Percentiles rank a stretch among this genome's conserved stretches.
phyloP scores from a whole-genome alignment of 129 eudicot genomes.

The Escallonia herrerae region DNA sequence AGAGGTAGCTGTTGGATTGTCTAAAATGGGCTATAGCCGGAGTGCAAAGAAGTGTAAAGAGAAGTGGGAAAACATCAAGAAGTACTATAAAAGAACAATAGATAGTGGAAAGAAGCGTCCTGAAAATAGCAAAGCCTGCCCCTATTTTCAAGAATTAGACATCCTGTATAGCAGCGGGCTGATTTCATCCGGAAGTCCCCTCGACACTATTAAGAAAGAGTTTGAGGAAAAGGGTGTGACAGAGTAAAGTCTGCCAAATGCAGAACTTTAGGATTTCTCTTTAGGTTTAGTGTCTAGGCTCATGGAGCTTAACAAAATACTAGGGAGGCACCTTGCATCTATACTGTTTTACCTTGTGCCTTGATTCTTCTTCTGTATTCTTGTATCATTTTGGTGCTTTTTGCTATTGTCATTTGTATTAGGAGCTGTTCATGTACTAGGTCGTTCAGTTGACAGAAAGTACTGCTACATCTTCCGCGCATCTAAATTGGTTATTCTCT shows the following conservation, averaged over 20 bases:
- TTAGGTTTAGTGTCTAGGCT: neutral
- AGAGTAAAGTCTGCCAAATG: neutral
- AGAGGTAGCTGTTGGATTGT: slow-evolving; percentile 33
- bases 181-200: slow-evolving; percentile 9
- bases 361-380: neutral
- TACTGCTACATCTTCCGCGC: no score
- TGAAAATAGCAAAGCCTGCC: slow-evolving; percentile 28
- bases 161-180: slow-evolving; percentile 35
- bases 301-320: no score
- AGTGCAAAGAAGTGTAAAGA: slow-evolving; percentile 63
- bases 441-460: no score
- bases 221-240: slow-evolving; percentile 1
- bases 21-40: slow-evolving; percentile 39
- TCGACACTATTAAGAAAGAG: neutral
- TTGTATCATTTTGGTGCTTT: neutral
- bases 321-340: neutral
- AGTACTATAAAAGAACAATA: slow-evolving; percentile 41
- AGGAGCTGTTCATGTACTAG: no score
- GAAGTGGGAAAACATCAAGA: slow-evolving; percentile 77
- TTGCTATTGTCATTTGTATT: no score
- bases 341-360: neutral
- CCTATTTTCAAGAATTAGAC: slow-evolving; percentile 45
- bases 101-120: slow-evolving; percentile 30
- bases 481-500: no score
- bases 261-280: neutral